Conservation (phyloP, 805 yeast genomes). For the Wickerhamomyces bisporus region DNA sequence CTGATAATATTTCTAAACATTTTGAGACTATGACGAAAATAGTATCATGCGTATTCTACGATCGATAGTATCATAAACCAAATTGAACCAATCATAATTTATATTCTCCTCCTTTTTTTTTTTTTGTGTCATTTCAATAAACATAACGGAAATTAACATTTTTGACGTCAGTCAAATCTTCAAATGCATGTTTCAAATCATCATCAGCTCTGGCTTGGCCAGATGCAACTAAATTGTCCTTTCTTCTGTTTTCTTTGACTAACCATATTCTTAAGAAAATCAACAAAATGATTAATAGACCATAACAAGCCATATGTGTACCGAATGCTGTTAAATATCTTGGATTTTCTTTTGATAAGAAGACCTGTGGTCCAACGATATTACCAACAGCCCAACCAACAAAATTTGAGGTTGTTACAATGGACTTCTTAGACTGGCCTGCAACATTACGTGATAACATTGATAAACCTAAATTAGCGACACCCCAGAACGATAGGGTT, state of each 20-base stretch:
- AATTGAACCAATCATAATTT: neutral
- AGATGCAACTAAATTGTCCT: slow-evolving; percentile 1
- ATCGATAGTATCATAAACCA: no score
- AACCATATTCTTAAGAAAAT: slow-evolving; percentile 4
- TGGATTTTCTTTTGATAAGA: slow-evolving; percentile 43
- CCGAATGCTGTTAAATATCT: slow-evolving; percentile 26
- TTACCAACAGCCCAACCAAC: slow-evolving; percentile 46
- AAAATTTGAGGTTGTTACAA: slow-evolving; percentile 44
- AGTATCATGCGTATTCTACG: no score
- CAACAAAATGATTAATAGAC: slow-evolving; percentile 1
- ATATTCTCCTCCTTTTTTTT: neutral
- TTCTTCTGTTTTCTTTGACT: slow-evolving; percentile 2
- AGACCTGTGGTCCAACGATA: slow-evolving; percentile 56
- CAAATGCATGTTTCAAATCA: slow-evolving; percentile 7
- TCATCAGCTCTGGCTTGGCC: slow-evolving; percentile 2
- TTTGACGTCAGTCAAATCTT: slow-evolving; percentile 11
- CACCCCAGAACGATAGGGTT: slow-evolving; percentile 47
- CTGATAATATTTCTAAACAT: no score
- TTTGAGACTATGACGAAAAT: no score
- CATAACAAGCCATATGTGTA: slow-evolving; percentile 7
- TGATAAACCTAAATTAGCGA: slow-evolving; percentile 41
- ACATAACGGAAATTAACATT: slow-evolving; percentile 15
- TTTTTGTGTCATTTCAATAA: slow-evolving; percentile 4
- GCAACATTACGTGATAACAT: slow-evolving; percentile 53
- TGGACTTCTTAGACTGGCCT: slow-evolving; percentile 48